Evolutionary conservation across 495 filamentous ascomycete genomes (phyloP).

Genomic region (Staphylotrichum longicolle): DNA sequence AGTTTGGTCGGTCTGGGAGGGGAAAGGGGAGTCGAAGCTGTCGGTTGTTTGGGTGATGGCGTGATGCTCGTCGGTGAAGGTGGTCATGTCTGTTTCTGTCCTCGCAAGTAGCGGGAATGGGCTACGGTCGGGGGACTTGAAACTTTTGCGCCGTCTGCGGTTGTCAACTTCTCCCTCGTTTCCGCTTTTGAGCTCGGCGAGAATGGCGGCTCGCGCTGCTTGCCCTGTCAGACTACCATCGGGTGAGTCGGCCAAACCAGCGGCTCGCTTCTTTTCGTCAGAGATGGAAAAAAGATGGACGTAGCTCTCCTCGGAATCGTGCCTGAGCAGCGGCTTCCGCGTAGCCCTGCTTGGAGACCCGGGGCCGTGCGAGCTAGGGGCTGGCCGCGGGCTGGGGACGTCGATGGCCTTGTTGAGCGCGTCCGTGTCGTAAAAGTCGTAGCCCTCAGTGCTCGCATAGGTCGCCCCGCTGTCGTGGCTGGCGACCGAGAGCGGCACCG

Average conservation of each 20-base stretch:
- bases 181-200: constrained; percentile 23
- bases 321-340: constrained; percentile 52
- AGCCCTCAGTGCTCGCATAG: constrained; percentile 51
- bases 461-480: constrained; percentile 45
- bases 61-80: constrained; percentile 44
- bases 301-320: constrained; percentile 78
- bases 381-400: constrained; percentile 33
- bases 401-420: constrained; percentile 46
- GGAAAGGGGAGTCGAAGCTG: constrained; percentile 37
- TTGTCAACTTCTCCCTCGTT: constrained; percentile 38
- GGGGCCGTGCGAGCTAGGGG: constrained; percentile 28
- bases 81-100: constrained; percentile 38
- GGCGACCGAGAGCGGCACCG: constrained; percentile 42
- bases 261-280: constrained; percentile 53
- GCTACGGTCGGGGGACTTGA: constrained; percentile 33
- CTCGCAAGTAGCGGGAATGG: constrained; percentile 26
- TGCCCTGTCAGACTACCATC: constrained; percentile 30
- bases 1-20: constrained; percentile 24
- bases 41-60: constrained; percentile 45
- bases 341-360: constrained; percentile 28
- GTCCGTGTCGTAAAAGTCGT: constrained; percentile 57
- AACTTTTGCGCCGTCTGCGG: constrained; percentile 37
- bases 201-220: constrained; percentile 19
- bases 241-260: constrained; percentile 41
- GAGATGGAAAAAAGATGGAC: constrained; percentile 75